Percentiles rank a stretch among this genome's conserved stretches.
These are phyloP conservation scores for Colletotrichum shisoi DNA, from an alignment of 2,329 filamentous ascomycete genomes.

Conservation along the genomic window DNA sequence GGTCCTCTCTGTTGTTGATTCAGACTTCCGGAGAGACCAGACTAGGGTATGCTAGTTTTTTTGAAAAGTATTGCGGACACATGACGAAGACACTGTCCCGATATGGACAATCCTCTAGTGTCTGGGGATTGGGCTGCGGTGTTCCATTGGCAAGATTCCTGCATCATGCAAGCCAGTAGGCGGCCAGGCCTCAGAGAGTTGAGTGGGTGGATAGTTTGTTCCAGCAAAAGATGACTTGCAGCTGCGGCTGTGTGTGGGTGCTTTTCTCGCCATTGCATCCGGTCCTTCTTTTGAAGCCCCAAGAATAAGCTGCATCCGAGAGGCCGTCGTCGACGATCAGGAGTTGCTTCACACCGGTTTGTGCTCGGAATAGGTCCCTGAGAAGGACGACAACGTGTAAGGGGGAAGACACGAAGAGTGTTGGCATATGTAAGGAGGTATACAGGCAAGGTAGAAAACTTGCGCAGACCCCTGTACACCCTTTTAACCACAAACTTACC, in stretches of 20 bases:
- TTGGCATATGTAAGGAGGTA: no score
- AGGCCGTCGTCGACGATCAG: neutral
- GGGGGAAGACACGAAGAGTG: no score
- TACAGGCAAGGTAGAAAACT: no score
- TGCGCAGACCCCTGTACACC: no score
- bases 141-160: neutral
- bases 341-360: neutral
- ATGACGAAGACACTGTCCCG: conserved; percentile 11
- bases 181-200: neutral
- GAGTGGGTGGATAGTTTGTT: neutral
- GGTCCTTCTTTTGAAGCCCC: neutral
- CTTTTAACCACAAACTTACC: no score
- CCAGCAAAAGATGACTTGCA: conserved; percentile 10
- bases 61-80: conserved; percentile 2
- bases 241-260: neutral
- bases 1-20: neutral
- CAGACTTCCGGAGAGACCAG: neutral
- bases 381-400: no score
- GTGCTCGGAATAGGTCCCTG: neutral
- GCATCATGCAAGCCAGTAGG: conserved; percentile 1
- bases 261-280: neutral
- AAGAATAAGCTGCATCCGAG: neutral
- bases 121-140: neutral
- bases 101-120: neutral
- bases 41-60: neutral